Percentiles rank a stretch among this genome's conserved stretches.
Evolutionary conservation across 257 asterid genomes (phyloP).

Genomic region (Ballota nigra): DNA sequence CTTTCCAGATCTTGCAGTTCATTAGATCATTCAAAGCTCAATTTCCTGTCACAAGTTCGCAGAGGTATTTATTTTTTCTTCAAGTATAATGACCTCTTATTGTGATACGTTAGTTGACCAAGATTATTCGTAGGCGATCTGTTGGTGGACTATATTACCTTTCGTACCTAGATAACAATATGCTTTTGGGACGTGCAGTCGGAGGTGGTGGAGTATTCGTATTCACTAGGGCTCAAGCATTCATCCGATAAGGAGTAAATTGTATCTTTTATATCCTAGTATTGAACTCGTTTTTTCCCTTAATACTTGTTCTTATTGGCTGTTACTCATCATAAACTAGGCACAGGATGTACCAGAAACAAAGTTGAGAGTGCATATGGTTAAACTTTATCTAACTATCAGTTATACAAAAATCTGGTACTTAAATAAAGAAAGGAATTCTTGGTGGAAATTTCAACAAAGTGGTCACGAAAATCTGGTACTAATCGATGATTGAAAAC

Average conservation of each 20-base stretch:
- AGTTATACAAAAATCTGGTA: background rate
- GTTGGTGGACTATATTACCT: slow-evolving; percentile 88
- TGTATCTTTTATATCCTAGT: background rate
- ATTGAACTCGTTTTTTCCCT: background rate
- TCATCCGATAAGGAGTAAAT: slow-evolving; percentile 19
- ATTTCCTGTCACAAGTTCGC: slow-evolving; percentile 52
- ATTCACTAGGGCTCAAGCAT: slow-evolving; percentile 69
- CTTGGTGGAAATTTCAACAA: background rate
- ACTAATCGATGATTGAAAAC: too few relatives aligned
- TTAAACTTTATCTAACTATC: background rate
- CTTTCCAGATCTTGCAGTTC: slow-evolving; percentile 65
- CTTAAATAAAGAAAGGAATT: too few relatives aligned
- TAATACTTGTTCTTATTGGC: background rate
- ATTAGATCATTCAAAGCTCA: slow-evolving; percentile 70
- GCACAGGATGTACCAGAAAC: background rate
- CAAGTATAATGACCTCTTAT: background rate
- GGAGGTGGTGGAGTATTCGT: slow-evolving; percentile 90
- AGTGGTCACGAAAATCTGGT: background rate
- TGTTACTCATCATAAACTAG: background rate
- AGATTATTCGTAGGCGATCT: slow-evolving; percentile 45
- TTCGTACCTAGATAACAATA: slow-evolving; percentile 71
- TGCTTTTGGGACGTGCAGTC: slow-evolving; percentile 88
- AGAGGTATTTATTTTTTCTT: slow-evolving; percentile 39
- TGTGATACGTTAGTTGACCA: slow-evolving; percentile 11
- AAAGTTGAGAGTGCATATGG: background rate